Evolutionary conservation across 495 filamentous ascomycete genomes (phyloP), one percentile per base, ranked within the genome.

Genomic region (Penicillium cinerascens): DNA sequence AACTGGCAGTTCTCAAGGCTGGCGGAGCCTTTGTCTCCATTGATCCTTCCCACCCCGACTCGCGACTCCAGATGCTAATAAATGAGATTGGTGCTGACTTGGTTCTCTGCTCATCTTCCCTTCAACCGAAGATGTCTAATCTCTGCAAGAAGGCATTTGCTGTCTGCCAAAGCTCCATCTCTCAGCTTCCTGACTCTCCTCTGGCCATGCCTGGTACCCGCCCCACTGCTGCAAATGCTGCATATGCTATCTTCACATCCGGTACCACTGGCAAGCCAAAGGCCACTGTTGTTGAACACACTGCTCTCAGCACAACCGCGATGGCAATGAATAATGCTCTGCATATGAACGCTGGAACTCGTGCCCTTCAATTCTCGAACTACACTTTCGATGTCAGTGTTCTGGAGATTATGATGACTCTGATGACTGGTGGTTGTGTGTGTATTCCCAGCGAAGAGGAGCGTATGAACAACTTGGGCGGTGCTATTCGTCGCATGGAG

Each of bases 321-420:
- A 47, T 69, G 11, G 60, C 64, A n/a, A 64, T 72, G 52, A 58
- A 49, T 13, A 54, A 59, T 13, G 69, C 72, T 0, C 59, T 84
- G 15, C 52, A 67, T 9, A 77, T 87, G 39, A 66, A 75, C 33
- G 57, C 74, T 0, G 59, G 65, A 0, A 81, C 80, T 15, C 77
- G 87, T 7, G 76, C 84, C 7, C 73, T 90, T 55, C 86, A 90
- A 52, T 82, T 87, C 47, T 83, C 86, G 2, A 82, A 82, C 41
- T 87, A 83, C 59, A 82, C 82, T 1, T 87, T 87, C 36, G 87
- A 91, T 52, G 78, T 83, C 25, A 82, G 82, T 39, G 72, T 89
- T 17, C 61, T 80, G 4, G 87, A 90, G 49, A 82, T 87, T 4
- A 79, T 87, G 46, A 81, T 83, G 5, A 83, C 83, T 0, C 67